These are phyloP conservation scores for Penicillium aurantiogriseum DNA, from an alignment of 2,329 filamentous ascomycete genomes.

Conservation along the genomic window DNA sequence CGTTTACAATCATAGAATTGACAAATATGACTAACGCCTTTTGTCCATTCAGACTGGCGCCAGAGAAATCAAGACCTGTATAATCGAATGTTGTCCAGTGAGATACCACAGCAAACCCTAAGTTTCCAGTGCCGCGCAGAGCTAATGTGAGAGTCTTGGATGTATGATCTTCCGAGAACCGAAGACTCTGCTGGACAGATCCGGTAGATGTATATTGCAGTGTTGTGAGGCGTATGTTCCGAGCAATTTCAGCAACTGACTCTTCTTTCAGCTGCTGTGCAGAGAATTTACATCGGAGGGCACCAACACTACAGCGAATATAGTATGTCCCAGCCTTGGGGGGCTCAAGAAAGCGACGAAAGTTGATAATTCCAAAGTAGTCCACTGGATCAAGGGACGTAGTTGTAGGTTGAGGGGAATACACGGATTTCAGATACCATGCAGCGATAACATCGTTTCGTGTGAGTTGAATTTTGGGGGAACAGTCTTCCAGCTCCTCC, in stretches of 20 bases:
- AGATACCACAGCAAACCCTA: background rate
- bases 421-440: background rate
- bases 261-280: background rate
- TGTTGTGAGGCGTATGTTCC: background rate
- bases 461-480: background rate
- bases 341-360: background rate
- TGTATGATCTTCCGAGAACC: background rate
- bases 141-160: background rate
- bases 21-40: background rate
- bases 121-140: background rate
- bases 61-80: background rate
- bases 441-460: background rate
- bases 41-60: background rate
- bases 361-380: background rate
- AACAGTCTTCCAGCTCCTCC: background rate
- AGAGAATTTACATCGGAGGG: background rate
- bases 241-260: background rate
- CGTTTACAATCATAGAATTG: background rate
- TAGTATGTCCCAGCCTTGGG: background rate
- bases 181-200: background rate
- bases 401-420: background rate
- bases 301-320: background rate
- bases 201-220: background rate
- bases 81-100: constrained; percentile 1
- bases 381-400: background rate